Conservation (phyloP, 345 rosid genomes). For the Nephelium lappaceum region DNA sequence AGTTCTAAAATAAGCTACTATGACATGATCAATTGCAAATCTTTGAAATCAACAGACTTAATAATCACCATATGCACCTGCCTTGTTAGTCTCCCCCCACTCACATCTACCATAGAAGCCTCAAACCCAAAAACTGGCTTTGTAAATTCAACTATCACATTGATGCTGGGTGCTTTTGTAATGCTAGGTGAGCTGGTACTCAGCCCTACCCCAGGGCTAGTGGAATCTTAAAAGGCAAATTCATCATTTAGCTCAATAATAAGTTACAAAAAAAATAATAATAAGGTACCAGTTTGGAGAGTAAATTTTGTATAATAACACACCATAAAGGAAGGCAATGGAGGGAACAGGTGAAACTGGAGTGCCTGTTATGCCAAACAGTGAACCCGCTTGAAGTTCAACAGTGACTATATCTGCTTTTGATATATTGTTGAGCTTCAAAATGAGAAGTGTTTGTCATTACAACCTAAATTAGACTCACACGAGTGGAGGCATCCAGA, state of each 20-base stretch:
- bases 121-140: conserved; percentile 61
- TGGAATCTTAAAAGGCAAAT: conserved; percentile 36
- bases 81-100: conserved; percentile 59
- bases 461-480: background rate
- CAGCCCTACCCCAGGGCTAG: conserved; percentile 41
- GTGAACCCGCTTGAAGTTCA: conserved; percentile 36
- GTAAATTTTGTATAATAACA: background rate
- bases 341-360: conserved; percentile 41
- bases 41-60: conserved; percentile 9
- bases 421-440: conserved; percentile 45
- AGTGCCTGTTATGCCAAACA: conserved; percentile 45
- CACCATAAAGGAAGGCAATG: conserved; percentile 53
- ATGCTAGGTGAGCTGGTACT: conserved; percentile 45
- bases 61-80: conserved; percentile 44
- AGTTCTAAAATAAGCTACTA: conserved; percentile 5
- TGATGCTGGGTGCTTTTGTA: conserved; percentile 39
- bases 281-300: conserved; percentile 9
- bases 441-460: conserved; percentile 13
- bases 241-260: conserved; percentile 17
- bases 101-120: conserved; percentile 43
- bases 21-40: background rate
- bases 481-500: background rate
- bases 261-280: background rate
- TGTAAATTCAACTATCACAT: conserved; percentile 49
- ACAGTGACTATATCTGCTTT: conserved; percentile 42